A percentile compares a stretch with the other conserved stretches of the same genome.
Conservation (phyloP, 345 rosid genomes). For the Geranium rotundifolium region DNA sequence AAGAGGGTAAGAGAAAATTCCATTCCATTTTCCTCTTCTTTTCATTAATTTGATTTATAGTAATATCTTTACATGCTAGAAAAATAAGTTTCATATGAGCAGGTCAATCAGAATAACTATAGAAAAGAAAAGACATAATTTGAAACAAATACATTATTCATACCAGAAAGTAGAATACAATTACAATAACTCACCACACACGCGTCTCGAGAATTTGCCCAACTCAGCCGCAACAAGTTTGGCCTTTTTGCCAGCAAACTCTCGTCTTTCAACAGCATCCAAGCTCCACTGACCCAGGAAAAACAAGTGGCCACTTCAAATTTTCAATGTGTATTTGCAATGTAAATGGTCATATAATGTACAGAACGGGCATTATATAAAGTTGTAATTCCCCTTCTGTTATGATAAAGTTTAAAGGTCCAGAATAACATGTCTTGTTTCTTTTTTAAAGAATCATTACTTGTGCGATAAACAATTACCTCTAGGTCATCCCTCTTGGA, state of each 20-base stretch:
- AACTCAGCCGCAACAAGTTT: slow-evolving; percentile 93
- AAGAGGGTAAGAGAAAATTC: too few relatives aligned
- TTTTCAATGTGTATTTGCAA: neutral
- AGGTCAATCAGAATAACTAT: neutral
- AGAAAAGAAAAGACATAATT: neutral
- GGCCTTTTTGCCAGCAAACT: slow-evolving; percentile 79
- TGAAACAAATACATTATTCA: neutral
- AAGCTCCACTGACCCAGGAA: slow-evolving; percentile 49
- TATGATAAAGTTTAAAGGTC: neutral
- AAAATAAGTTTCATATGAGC: too few relatives aligned
- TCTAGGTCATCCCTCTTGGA: slow-evolving; percentile 69
- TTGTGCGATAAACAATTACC: slow-evolving; percentile 18
- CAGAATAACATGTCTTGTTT: neutral
- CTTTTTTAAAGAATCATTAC: neutral
- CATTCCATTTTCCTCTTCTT: too few relatives aligned
- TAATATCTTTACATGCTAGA: too few relatives aligned
- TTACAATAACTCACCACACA: slow-evolving; percentile 42
- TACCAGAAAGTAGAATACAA: neutral
- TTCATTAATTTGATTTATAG: too few relatives aligned
- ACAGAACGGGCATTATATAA: too few relatives aligned
- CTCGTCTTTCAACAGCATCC: slow-evolving; percentile 71
- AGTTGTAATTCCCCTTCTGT: neutral
- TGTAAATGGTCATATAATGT: too few relatives aligned
- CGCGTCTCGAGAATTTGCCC: slow-evolving; percentile 62
- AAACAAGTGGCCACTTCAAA: neutral